These are phyloP conservation scores for Phytophthora crassamura DNA, from an alignment of 352 stramenopile species.

Conservation along the genomic window DNA sequence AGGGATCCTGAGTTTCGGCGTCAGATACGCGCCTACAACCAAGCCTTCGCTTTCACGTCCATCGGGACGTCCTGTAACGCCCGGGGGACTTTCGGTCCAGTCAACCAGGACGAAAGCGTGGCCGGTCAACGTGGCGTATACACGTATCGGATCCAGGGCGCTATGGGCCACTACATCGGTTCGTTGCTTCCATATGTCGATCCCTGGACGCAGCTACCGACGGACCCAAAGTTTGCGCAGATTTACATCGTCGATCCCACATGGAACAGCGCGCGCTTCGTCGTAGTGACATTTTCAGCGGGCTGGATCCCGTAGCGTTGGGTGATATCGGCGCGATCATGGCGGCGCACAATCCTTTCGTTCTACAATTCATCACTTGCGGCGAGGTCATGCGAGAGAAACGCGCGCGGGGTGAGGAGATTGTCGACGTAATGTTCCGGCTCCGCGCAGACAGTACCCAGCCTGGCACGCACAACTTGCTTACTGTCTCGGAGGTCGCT, in stretches of 20 bases:
- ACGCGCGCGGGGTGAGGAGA: not conserved
- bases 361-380: not conserved
- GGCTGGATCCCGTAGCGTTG: not conserved
- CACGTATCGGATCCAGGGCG: constrained; percentile 3
- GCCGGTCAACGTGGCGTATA: not conserved
- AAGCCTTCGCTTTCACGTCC: constrained; percentile 24
- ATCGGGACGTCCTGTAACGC: not conserved
- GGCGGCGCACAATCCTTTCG: constrained; percentile 5
- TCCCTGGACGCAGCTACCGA: not conserved
- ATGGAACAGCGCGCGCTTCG: not conserved
- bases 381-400: not conserved
- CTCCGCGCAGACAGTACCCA: not conserved
- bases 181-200: not conserved
- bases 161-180: not conserved
- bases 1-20: too few relatives aligned
- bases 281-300: not conserved
- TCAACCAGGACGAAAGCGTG: constrained; percentile 1
- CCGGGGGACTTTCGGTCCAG: not conserved
- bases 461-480: constrained; percentile 1
- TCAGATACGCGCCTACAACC: constrained; percentile 24
- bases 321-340: constrained; percentile 1
- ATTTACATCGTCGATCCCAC: constrained; percentile 19
- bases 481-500: constrained; percentile 6
- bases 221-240: constrained; percentile 4
- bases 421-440: not conserved